Percentiles rank a stretch among this genome's conserved stretches.
These are phyloP conservation scores for Abrus pulchellus DNA, from an alignment of 306 rosid genomes.

Conservation along the genomic window DNA sequence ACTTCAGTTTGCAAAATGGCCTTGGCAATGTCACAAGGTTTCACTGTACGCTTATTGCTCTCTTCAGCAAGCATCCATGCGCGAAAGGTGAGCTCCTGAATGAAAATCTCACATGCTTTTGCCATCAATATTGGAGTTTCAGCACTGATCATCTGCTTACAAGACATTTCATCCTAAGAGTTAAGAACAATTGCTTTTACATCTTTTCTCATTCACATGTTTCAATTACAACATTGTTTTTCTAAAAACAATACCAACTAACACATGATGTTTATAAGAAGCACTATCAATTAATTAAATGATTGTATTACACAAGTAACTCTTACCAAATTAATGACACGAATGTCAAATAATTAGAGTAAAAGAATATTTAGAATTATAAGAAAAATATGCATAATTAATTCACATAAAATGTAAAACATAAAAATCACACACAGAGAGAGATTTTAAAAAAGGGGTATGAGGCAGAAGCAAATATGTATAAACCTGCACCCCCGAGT, in stretches of 20 bases:
- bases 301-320: no score
- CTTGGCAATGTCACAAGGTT: slow-evolving; percentile 44
- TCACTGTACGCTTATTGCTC: slow-evolving; percentile 31
- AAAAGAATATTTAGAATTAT: no score
- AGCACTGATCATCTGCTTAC: slow-evolving; percentile 49
- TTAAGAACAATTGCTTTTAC: background rate
- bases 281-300: background rate
- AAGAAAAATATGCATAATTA: no score
- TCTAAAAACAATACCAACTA: background rate
- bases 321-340: no score
- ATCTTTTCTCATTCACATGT: background rate
- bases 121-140: slow-evolving; percentile 53
- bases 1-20: slow-evolving; percentile 36
- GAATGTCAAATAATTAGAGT: no score
- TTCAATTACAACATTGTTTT: background rate
- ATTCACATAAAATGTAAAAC: background rate
- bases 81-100: slow-evolving; percentile 58
- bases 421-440: background rate
- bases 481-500: slow-evolving; percentile 47
- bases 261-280: background rate
- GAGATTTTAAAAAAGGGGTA: no score
- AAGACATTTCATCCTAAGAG: background rate
- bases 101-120: slow-evolving; percentile 61
- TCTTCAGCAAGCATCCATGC: slow-evolving; percentile 51
- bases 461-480: background rate